Evolutionary conservation across 2,329 filamentous ascomycete genomes (phyloP).

Genomic region (Botrytis byssoidea): DNA sequence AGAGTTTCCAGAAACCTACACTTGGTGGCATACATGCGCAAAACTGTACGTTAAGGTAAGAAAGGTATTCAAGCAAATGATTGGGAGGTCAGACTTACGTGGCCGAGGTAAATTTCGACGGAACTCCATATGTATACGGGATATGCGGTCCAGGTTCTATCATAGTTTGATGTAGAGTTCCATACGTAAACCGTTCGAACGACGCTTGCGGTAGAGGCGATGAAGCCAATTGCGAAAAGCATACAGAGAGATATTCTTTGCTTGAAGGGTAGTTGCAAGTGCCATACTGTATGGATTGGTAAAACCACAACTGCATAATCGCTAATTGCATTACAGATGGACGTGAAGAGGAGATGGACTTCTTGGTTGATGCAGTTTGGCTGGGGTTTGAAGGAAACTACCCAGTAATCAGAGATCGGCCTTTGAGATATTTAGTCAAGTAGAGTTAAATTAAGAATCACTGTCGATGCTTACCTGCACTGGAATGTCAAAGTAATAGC

Average conservation of each 20-base stretch:
- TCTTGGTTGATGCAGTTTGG: neutral
- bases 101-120: neutral
- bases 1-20: conserved; percentile 2
- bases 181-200: neutral
- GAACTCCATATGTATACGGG: neutral
- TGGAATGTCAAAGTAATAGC: neutral
- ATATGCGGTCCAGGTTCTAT: neutral
- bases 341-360: neutral
- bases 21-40: conserved; percentile 1
- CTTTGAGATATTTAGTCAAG: neutral
- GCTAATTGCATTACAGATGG: neutral
- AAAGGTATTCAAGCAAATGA: too few species aligned
- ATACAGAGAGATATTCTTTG: neutral
- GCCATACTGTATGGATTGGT: neutral
- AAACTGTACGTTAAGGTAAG: neutral
- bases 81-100: neutral
- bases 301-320: neutral
- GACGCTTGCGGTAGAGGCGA: neutral
- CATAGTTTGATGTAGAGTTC: neutral
- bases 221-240: neutral
- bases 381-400: neutral
- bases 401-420: neutral
- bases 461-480: neutral
- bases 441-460: neutral
- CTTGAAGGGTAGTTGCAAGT: neutral